phyloP scores from a whole-genome alignment of 202 grass and related monocot genomes.

The Saccharum hybrid region DNA sequence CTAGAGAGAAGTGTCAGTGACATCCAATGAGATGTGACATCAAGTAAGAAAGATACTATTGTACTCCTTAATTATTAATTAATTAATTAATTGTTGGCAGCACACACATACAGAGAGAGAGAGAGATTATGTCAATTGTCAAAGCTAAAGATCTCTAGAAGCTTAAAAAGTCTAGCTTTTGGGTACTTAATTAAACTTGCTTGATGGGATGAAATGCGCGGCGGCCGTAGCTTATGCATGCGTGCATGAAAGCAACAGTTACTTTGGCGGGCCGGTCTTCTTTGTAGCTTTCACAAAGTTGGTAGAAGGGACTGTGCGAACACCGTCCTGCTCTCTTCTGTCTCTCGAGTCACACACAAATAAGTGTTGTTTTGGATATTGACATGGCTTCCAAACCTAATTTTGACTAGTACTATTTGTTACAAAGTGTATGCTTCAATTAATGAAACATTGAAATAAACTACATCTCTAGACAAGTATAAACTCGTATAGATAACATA shows the following conservation, averaged over 20 bases:
- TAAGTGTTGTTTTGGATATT: neutral
- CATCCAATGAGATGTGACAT: slow-evolving; percentile 45
- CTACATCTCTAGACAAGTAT: too few species aligned
- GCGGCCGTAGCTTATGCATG: slow-evolving; percentile 27
- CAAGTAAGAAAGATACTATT: slow-evolving; percentile 28
- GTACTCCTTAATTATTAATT: slow-evolving; percentile 5
- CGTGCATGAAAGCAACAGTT: slow-evolving; percentile 47
- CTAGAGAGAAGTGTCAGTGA: slow-evolving; percentile 40
- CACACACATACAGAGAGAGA: neutral
- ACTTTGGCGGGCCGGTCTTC: slow-evolving; percentile 10
- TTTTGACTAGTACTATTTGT: neutral
- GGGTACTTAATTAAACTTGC: slow-evolving; percentile 10
- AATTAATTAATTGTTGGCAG: slow-evolving; percentile 13
- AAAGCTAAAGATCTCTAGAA: slow-evolving; percentile 58
- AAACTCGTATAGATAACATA: too few species aligned
- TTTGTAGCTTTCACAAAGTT: slow-evolving; percentile 39
- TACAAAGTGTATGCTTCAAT: neutral
- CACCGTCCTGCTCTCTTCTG: neutral
- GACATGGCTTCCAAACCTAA: neutral
- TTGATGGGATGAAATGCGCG: slow-evolving; percentile 44
- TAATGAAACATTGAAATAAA: neutral
- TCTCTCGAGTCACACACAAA: neutral
- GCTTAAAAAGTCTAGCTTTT: slow-evolving; percentile 39
- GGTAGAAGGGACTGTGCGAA: slow-evolving; percentile 40
- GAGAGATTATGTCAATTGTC: slow-evolving; percentile 34